These are phyloP conservation scores for Aspergillus affinis DNA, from an alignment of 495 filamentous ascomycete genomes.

Conservation along the genomic window DNA sequence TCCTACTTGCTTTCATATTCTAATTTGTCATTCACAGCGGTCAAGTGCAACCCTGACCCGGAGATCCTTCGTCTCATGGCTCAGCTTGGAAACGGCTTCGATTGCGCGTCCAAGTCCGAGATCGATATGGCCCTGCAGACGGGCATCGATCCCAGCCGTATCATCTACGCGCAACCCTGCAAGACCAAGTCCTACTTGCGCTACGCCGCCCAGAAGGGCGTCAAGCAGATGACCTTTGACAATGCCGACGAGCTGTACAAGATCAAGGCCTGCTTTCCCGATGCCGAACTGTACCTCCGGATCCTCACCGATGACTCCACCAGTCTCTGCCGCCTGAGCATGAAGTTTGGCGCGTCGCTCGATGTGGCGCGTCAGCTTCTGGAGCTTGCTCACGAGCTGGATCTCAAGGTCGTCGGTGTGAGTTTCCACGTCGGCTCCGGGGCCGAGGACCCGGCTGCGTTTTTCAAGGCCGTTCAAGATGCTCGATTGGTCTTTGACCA, in stretches of 20 bases:
- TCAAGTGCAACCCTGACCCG: constrained; percentile 97
- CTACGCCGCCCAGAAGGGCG: constrained; percentile 75
- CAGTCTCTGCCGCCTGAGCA: constrained; percentile 87
- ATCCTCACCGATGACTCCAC: constrained; percentile 96
- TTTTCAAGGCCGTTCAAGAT: constrained; percentile 85
- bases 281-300: constrained; percentile 86
- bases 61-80: constrained; percentile 86
- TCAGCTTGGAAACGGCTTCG: constrained; percentile 88
- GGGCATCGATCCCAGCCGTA: constrained; percentile 84
- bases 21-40: constrained; percentile 52
- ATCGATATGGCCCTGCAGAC: constrained; percentile 86
- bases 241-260: constrained; percentile 98
- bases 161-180: constrained; percentile 99
- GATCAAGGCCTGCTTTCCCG: constrained; percentile 85
- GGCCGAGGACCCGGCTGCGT: constrained; percentile 84
- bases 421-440: constrained; percentile 98
- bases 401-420: constrained; percentile 92
- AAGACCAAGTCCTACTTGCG: constrained; percentile 98
- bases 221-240: constrained; percentile 99
- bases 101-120: constrained; percentile 96
- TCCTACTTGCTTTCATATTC: background rate
- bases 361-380: constrained; percentile 77
- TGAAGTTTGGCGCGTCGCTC: constrained; percentile 93
- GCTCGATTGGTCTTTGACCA: constrained; percentile 88
- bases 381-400: constrained; percentile 77